Percentiles rank a stretch among this genome's conserved stretches.
Evolutionary conservation across 2,329 filamentous ascomycete genomes (phyloP).

Genomic region (Gremmenia infestans): DNA sequence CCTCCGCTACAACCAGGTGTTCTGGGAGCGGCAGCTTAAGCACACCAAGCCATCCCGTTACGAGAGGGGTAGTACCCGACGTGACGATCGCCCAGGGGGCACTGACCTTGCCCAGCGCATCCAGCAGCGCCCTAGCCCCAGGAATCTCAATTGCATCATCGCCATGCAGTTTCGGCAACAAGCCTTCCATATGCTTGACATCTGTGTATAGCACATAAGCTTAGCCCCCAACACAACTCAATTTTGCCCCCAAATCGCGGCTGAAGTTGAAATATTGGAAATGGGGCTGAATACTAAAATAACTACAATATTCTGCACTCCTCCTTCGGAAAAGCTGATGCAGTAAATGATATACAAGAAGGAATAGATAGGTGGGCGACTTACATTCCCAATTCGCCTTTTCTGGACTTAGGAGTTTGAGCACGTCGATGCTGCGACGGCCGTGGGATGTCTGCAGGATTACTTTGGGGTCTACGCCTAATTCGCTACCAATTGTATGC

Average conservation of each 20-base stretch:
- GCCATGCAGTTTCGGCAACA: conserved; percentile 72
- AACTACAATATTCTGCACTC: background rate
- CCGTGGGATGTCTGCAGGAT: conserved; percentile 92
- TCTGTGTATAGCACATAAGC: conserved; percentile 45
- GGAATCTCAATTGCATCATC: conserved; percentile 79
- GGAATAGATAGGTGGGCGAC: conserved; percentile 33
- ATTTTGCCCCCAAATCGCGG: conserved; percentile 1
- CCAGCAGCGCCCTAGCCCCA: conserved; percentile 68
- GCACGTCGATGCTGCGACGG: conserved; percentile 78
- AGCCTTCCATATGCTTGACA: conserved; percentile 70
- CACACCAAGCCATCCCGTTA: conserved; percentile 67
- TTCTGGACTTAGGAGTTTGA: conserved; percentile 72
- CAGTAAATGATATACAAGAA: background rate
- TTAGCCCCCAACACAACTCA: background rate
- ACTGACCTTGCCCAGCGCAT: conserved; percentile 54
- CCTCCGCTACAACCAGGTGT: conserved; percentile 69
- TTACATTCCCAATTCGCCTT: conserved; percentile 91
- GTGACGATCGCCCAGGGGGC: conserved; percentile 77
- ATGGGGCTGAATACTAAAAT: conserved; percentile 9
- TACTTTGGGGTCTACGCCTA: conserved; percentile 75
- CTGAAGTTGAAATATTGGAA: conserved; percentile 3
- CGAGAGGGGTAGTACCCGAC: conserved; percentile 63
- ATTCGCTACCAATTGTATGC: conserved; percentile 69
- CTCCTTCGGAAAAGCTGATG: background rate
- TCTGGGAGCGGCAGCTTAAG: conserved; percentile 60